phyloP scores from a whole-genome alignment of 2,329 filamentous ascomycete species.

The Endothia cerciana region DNA sequence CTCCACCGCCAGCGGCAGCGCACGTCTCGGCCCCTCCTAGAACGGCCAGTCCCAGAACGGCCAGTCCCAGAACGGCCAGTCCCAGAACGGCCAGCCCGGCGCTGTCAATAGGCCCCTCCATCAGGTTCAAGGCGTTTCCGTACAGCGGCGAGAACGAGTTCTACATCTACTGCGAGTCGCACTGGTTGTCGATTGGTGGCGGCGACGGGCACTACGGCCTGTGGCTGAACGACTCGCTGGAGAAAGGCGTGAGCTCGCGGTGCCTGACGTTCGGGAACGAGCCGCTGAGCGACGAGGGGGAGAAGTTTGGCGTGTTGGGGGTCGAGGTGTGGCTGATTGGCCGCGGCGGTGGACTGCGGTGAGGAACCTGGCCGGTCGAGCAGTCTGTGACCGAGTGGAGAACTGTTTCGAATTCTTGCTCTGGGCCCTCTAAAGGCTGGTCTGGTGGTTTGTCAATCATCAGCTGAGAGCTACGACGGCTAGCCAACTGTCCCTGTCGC shows the following conservation, averaged over 20 bases:
- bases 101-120: slow-evolving; percentile 67
- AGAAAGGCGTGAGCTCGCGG: slow-evolving; percentile 78
- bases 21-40: slow-evolving; percentile 13
- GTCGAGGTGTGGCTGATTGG: slow-evolving; percentile 95
- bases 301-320: slow-evolving; percentile 87
- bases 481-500: background rate
- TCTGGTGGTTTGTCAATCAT: background rate
- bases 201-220: slow-evolving; percentile 89
- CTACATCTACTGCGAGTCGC: slow-evolving; percentile 87
- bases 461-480: background rate
- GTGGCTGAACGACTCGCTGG: slow-evolving; percentile 87
- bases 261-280: slow-evolving; percentile 96
- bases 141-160: slow-evolving; percentile 97
- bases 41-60: slow-evolving; percentile 26
- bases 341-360: slow-evolving; percentile 31
- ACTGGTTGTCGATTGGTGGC: slow-evolving; percentile 84
- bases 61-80: slow-evolving; percentile 16
- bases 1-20: slow-evolving; percentile 1
- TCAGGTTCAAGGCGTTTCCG: slow-evolving; percentile 96
- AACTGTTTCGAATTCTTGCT: background rate
- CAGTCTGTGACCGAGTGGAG: background rate
- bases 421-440: background rate
- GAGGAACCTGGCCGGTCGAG: background rate
- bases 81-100: slow-evolving; percentile 31
- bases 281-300: slow-evolving; percentile 86